Conservation (phyloP, 2,329 filamentous ascomycete genomes). For the Pyrenochaeta sp. region DNA sequence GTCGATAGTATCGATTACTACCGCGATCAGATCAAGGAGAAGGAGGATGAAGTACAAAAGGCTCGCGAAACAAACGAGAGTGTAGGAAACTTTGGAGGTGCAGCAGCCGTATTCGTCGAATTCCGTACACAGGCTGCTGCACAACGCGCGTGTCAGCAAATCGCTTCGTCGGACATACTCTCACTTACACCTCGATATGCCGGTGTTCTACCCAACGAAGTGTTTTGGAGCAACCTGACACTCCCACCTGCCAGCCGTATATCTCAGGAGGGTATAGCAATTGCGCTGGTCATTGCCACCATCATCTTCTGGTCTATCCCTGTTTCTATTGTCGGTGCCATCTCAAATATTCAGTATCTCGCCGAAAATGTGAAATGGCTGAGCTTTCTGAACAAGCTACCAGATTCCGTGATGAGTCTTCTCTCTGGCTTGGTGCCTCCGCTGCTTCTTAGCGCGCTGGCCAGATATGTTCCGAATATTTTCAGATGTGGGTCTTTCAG, state of each 20-base stretch:
- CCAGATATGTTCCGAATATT: conserved; percentile 85
- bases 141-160: conserved; percentile 79
- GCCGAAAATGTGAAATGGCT: conserved; percentile 71
- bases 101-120: conserved; percentile 88
- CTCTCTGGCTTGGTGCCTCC: conserved; percentile 85
- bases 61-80: conserved; percentile 71
- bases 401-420: conserved; percentile 75
- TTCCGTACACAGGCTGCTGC: conserved; percentile 84
- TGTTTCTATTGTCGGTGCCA: conserved; percentile 79
- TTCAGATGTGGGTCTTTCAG: conserved; percentile 69
- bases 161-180: conserved; percentile 56
- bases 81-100: conserved; percentile 63
- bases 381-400: conserved; percentile 75
- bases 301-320: conserved; percentile 88
- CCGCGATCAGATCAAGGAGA: conserved; percentile 76
- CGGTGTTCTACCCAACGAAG: conserved; percentile 79
- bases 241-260: conserved; percentile 84
- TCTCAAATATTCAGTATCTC: conserved; percentile 83
- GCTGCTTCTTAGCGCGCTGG: conserved; percentile 79
- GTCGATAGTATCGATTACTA: conserved; percentile 95
- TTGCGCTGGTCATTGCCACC: conserved; percentile 75
- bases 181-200: conserved; percentile 87
- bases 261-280: conserved; percentile 75
- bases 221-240: conserved; percentile 86
- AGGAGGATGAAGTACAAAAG: conserved; percentile 74